A percentile compares a stretch with the other conserved stretches of the same genome.
Evolutionary conservation across 305 asterid genomes (phyloP).

Genomic region (Fraxinus angustifolia): DNA sequence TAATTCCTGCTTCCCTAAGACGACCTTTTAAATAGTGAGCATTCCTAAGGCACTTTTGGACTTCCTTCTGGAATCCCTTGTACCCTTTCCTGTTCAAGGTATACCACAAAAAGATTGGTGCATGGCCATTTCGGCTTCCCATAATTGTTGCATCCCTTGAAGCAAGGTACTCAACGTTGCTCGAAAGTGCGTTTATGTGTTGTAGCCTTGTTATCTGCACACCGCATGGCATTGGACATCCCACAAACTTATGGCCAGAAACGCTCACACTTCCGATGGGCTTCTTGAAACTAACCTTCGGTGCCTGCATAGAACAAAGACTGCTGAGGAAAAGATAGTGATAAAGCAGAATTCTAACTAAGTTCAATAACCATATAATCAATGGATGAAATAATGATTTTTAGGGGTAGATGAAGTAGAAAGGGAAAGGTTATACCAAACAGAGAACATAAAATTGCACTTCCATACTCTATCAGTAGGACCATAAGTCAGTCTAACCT

Average conservation of each 20-base stretch:
- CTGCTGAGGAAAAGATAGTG: background rate
- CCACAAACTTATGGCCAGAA: constrained; percentile 93
- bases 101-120: constrained; percentile 89
- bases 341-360: constrained; percentile 6
- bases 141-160: constrained; percentile 84
- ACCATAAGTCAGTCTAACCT: background rate
- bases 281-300: constrained; percentile 78
- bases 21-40: constrained; percentile 77
- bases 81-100: constrained; percentile 79
- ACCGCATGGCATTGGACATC: constrained; percentile 96
- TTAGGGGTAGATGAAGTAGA: constrained; percentile 4
- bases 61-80: constrained; percentile 86
- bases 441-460: background rate
- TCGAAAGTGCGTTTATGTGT: constrained; percentile 64
- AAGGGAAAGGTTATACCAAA: background rate
- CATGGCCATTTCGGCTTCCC: constrained; percentile 95
- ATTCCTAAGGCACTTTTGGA: constrained; percentile 71
- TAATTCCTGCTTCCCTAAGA: constrained; percentile 59
- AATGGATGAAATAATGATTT: background rate
- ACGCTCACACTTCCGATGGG: constrained; percentile 94
- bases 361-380: constrained; percentile 1
- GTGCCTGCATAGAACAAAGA: constrained; percentile 54
- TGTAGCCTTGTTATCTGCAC: constrained; percentile 65
- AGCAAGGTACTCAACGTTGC: constrained; percentile 83
- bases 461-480: background rate